Conservation (phyloP, 1,284 basidiomycete genomes). For the Trametes hirsuta region DNA sequence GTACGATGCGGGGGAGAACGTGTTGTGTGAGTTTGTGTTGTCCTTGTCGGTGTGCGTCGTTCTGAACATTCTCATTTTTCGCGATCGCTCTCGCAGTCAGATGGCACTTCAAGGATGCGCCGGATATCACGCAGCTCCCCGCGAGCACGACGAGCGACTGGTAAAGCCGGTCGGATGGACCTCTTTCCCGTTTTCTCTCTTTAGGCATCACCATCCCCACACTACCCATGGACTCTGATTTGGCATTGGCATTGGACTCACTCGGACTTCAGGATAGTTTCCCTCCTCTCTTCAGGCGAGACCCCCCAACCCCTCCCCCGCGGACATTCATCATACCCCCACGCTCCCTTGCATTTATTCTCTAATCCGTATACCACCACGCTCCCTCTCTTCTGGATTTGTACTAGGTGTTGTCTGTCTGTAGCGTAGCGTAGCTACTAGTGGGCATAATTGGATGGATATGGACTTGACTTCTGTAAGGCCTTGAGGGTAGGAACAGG, state of each 20-base stretch:
- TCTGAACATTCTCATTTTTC: neutral
- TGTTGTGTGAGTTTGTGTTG: constrained; percentile 32
- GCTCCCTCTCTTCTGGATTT: neutral
- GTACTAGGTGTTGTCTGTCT: constrained; percentile 8
- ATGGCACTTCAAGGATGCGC: constrained; percentile 30
- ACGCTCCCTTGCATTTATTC: constrained; percentile 1
- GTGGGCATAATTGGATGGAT: no score
- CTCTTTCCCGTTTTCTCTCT: neutral
- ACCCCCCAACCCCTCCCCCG: neutral
- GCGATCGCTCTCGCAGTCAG: constrained; percentile 17
- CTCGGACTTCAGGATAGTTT: neutral
- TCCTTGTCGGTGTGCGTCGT: neutral
- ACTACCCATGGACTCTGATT: neutral
- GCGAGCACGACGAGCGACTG: constrained; percentile 22
- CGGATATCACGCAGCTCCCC: constrained; percentile 26
- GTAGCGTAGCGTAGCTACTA: no score
- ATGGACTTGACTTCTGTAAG: no score
- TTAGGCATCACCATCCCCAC: neutral
- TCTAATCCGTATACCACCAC: constrained; percentile 2
- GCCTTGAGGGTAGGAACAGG: no score
- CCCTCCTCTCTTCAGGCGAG: neutral
- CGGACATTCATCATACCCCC: neutral
- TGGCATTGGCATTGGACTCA: neutral
- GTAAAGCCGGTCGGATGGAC: neutral
- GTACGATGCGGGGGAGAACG: constrained; percentile 39